phyloP scores from a whole-genome alignment of 1,139 yeast species.

The Kodamaea derodonti region DNA sequence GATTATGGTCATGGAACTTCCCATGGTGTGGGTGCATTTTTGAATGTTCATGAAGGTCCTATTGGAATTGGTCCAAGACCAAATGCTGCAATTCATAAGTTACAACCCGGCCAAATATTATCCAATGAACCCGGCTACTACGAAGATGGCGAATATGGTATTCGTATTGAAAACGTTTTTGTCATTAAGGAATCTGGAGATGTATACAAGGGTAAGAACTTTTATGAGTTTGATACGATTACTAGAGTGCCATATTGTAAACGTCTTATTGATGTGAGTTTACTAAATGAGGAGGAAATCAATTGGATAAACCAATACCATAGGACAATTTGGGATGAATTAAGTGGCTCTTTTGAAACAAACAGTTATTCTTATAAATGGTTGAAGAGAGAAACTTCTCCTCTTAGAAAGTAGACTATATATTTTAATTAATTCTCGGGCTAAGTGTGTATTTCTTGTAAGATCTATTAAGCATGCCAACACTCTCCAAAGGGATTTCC shows the following conservation, averaged over 20 bases:
- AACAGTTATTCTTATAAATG: constrained; percentile 59
- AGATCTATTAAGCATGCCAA: too few species aligned
- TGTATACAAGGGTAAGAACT: constrained; percentile 48
- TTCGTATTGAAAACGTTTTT: constrained; percentile 85
- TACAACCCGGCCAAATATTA: constrained; percentile 71
- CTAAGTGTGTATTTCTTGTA: too few species aligned
- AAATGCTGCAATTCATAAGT: constrained; percentile 39
- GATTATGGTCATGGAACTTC: constrained; percentile 97
- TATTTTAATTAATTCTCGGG: too few species aligned
- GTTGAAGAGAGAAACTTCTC: constrained; percentile 70
- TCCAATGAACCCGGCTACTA: constrained; percentile 97
- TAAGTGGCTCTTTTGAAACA: constrained; percentile 46
- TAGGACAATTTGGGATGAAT: constrained; percentile 51
- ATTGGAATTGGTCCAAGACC: constrained; percentile 80
- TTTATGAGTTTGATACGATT: constrained; percentile 75
- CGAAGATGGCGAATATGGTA: constrained; percentile 89
- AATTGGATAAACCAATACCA: constrained; percentile 72
- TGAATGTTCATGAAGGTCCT: constrained; percentile 97
- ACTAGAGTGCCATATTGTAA: constrained; percentile 87
- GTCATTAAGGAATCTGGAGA: constrained; percentile 52
- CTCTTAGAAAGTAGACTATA: constrained; percentile 22
- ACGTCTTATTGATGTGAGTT: constrained; percentile 54
- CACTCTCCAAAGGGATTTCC: too few species aligned
- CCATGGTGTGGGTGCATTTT: constrained; percentile 91
- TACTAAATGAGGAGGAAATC: constrained; percentile 61